A percentile compares a stretch with the other conserved stretches of the same genome.
These are phyloP conservation scores for Paracorniculantispora psalliotae DNA, from an alignment of 2,329 filamentous ascomycete species.

Conservation along the genomic window DNA sequence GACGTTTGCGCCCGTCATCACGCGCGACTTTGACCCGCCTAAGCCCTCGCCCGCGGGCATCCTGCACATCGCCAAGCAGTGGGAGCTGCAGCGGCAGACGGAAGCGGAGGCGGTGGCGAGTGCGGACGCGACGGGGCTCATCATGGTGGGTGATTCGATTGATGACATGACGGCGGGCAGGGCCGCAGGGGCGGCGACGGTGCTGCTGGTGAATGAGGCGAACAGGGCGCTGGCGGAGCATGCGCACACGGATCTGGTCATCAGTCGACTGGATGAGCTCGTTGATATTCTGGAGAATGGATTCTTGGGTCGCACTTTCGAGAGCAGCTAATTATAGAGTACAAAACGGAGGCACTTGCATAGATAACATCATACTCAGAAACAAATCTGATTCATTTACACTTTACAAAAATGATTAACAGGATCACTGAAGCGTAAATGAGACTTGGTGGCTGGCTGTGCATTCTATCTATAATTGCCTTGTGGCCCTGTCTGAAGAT, in stretches of 20 bases:
- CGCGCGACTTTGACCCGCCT: conserved; percentile 73
- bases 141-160: conserved; percentile 73
- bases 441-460: conserved; percentile 2
- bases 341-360: background rate
- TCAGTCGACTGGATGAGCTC: conserved; percentile 69
- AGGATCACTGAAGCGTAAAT: too few relatives aligned
- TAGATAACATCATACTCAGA: background rate
- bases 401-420: too few relatives aligned
- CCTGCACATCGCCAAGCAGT: conserved; percentile 72
- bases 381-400: too few relatives aligned
- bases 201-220: conserved; percentile 80
- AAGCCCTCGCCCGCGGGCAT: conserved; percentile 89
- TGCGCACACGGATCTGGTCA: conserved; percentile 70
- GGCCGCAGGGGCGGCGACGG: conserved; percentile 79
- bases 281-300: conserved; percentile 70
- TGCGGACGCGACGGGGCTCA: conserved; percentile 43
- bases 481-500: conserved; percentile 8
- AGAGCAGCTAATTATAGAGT: background rate
- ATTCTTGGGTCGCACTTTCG: conserved; percentile 51
- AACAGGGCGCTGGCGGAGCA: conserved; percentile 67
- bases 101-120: conserved; percentile 24
- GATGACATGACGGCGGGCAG: conserved; percentile 91
- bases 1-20: conserved; percentile 73
- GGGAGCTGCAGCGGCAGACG: conserved; percentile 51
- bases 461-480: conserved; percentile 12